These are phyloP conservation scores for Phialophora tarda DNA, from an alignment of 2,329 filamentous ascomycete genomes.

Conservation along the genomic window DNA sequence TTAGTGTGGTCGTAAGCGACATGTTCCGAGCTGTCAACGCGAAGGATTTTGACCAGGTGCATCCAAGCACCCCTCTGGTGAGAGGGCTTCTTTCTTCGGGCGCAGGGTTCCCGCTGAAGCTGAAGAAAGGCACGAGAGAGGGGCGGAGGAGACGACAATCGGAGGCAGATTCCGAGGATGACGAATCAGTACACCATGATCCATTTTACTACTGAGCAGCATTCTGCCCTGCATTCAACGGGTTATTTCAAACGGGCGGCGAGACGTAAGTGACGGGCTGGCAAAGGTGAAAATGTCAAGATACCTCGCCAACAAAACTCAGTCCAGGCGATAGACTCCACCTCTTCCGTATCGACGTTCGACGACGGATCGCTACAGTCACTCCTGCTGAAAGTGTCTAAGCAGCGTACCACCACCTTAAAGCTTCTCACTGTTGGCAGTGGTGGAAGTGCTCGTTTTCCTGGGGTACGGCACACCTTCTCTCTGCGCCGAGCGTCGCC, in stretches of 20 bases:
- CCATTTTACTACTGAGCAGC: background rate
- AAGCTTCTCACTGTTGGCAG: background rate
- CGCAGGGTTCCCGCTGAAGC: slow-evolving; percentile 39
- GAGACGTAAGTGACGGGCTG: background rate
- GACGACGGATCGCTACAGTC: background rate
- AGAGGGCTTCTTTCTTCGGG: slow-evolving; percentile 38
- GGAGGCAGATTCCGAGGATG: slow-evolving; percentile 33
- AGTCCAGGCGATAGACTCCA: background rate
- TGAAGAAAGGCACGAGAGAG: slow-evolving; percentile 40
- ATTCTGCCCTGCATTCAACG: background rate
- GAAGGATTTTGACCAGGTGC: slow-evolving; percentile 41
- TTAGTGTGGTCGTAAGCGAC: slow-evolving; percentile 31
- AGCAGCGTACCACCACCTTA: background rate
- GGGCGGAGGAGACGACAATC: slow-evolving; percentile 28
- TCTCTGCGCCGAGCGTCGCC: background rate
- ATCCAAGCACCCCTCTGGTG: slow-evolving; percentile 40
- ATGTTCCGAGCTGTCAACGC: slow-evolving; percentile 40
- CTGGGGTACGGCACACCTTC: background rate
- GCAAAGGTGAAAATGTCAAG: background rate
- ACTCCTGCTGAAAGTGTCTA: background rate
- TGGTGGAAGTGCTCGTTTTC: slow-evolving; percentile 1
- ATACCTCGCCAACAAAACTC: background rate
- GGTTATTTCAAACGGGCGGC: background rate
- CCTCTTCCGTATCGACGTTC: background rate
- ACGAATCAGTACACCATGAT: slow-evolving; percentile 26